A percentile compares a stretch with the other conserved stretches of the same genome.
Evolutionary conservation across 805 yeast species (phyloP).

Genomic region (Yueomyces sinensis): DNA sequence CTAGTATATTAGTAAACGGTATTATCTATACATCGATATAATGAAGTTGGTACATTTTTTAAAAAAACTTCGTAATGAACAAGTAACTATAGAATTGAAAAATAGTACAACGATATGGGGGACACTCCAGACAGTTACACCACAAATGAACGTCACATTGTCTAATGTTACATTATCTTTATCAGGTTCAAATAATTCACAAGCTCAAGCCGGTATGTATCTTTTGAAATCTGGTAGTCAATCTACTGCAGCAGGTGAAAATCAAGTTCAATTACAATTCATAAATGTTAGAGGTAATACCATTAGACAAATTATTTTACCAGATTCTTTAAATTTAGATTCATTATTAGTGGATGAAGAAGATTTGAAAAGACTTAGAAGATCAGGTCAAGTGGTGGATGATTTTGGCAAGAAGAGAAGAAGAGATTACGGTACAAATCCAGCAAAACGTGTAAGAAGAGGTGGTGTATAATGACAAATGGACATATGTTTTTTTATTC

Average conservation of each 20-base stretch:
- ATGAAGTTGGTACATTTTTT: conserved; percentile 37
- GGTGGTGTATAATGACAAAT: conserved; percentile 5
- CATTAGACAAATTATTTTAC: conserved; percentile 68
- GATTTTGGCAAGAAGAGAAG: conserved; percentile 16
- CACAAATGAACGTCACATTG: conserved; percentile 79
- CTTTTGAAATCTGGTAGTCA: conserved; percentile 1
- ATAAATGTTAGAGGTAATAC: conserved; percentile 84
- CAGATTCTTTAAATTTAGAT: conserved; percentile 74
- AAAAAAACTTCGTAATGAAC: conserved; percentile 74
- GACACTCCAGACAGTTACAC: conserved; percentile 70
- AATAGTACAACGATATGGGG: conserved; percentile 85
- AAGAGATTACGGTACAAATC: conserved; percentile 10
- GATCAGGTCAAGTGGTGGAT: conserved; percentile 16
- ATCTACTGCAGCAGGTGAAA: conserved; percentile 2
- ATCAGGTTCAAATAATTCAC: conserved; percentile 9
- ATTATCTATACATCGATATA: not conserved
- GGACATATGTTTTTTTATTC: not conserved
- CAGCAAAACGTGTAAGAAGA: conserved; percentile 24
- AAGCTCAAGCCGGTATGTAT: conserved; percentile 16
- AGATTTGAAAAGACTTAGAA: conserved; percentile 16
- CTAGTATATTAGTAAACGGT: not conserved
- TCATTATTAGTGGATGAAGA: conserved; percentile 36
- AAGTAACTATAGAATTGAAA: conserved; percentile 81
- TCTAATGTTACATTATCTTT: conserved; percentile 71
- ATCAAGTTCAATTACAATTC: conserved; percentile 40